These are phyloP conservation scores for Termitomyces bulborhizus DNA, from an alignment of 768 basidiomycete genomes.

Conservation along the genomic window DNA sequence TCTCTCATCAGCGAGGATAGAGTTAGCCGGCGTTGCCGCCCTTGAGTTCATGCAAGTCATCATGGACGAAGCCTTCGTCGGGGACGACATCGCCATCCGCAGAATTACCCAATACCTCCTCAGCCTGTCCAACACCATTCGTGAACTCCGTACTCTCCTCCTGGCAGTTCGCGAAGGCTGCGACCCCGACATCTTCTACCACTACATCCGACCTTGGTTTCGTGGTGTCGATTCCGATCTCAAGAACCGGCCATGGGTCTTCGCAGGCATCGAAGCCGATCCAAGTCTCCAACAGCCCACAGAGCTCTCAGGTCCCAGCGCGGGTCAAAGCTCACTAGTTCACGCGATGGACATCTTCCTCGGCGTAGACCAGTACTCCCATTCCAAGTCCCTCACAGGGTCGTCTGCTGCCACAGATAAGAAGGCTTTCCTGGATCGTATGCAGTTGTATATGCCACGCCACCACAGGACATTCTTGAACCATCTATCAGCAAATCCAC, in stretches of 20 bases:
- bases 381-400: constrained; percentile 18
- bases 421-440: constrained; percentile 58
- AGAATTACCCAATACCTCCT: constrained; percentile 65
- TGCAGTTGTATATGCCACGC: constrained; percentile 83
- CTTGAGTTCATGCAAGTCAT: constrained; percentile 82
- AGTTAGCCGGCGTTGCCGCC: constrained; percentile 81
- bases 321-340: constrained; percentile 78
- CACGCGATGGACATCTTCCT: constrained; percentile 74
- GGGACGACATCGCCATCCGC: constrained; percentile 56
- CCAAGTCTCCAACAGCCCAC: constrained; percentile 34
- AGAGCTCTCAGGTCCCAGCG: constrained; percentile 77
- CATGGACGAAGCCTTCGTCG: constrained; percentile 89
- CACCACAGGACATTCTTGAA: constrained; percentile 72
- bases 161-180: constrained; percentile 66
- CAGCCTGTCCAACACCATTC: constrained; percentile 58
- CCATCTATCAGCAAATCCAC: constrained; percentile 56
- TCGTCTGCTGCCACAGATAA: constrained; percentile 19
- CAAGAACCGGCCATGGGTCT: constrained; percentile 39
- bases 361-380: constrained; percentile 53
- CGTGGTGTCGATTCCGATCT: constrained; percentile 61
- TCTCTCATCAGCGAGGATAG: constrained; percentile 82
- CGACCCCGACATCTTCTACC: constrained; percentile 72
- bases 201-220: constrained; percentile 79
- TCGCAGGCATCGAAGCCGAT: constrained; percentile 48
- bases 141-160: constrained; percentile 60